Percentiles rank a stretch among this genome's conserved stretches.
phyloP scores from a whole-genome alignment of 2,329 filamentous ascomycete genomes.

The Podosphaera aphanis region DNA sequence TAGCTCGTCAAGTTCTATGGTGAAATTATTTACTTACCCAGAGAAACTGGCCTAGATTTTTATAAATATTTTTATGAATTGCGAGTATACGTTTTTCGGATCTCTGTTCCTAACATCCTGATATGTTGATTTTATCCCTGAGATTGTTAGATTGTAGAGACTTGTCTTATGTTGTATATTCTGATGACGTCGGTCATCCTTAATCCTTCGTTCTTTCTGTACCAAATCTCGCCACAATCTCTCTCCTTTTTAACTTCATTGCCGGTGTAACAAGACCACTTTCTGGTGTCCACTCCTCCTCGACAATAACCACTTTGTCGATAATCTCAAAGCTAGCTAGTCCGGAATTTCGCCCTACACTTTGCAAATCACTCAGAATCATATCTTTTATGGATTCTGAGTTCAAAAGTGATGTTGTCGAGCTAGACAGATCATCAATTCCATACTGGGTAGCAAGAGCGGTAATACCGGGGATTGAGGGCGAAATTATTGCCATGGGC shows the following conservation, averaged over 20 bases:
- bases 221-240: background rate
- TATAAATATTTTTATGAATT: no score
- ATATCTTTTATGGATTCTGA: conserved; percentile 18
- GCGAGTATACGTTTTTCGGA: no score
- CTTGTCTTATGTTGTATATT: no score
- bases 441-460: conserved; percentile 33
- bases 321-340: conserved; percentile 20
- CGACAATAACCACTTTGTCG: conserved; percentile 1
- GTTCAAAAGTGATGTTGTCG: background rate
- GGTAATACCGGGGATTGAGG: conserved; percentile 36
- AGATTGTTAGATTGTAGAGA: no score
- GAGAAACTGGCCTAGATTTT: no score
- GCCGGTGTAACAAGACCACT: conserved; percentile 2
- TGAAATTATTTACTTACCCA: no score
- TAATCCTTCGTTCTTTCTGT: background rate
- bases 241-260: background rate
- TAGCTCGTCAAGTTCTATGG: no score
- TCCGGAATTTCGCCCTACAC: conserved; percentile 37
- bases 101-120: no score
- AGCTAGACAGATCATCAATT: background rate
- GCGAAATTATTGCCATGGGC: conserved; percentile 57
- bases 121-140: no score
- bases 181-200: background rate
- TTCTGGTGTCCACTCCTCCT: conserved; percentile 4
- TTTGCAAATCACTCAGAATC: conserved; percentile 44